These are phyloP conservation scores for Ophiostoma ips DNA, from an alignment of 2,329 filamentous ascomycete genomes.

Conservation along the genomic window DNA sequence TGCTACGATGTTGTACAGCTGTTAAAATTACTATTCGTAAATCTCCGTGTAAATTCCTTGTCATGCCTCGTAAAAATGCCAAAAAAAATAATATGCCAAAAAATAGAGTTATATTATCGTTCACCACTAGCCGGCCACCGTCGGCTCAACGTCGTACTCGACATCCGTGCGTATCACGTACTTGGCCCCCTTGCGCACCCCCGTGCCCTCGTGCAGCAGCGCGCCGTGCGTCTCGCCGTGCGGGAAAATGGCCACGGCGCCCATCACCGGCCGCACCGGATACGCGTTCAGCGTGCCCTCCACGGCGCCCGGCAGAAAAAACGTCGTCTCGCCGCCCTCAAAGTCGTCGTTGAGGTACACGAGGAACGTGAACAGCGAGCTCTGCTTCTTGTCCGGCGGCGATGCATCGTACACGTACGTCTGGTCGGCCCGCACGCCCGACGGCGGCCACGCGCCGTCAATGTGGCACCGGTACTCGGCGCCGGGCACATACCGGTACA, in stretches of 20 bases:
- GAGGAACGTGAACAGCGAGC: conserved; percentile 54
- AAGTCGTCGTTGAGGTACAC: conserved; percentile 61
- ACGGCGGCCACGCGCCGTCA: conserved; percentile 60
- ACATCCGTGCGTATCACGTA: conserved; percentile 62
- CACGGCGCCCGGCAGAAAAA: conserved; percentile 49
- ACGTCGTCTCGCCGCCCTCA: conserved; percentile 56
- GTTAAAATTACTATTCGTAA: no score
- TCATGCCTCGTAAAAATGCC: no score
- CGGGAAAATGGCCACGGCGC: conserved; percentile 53
- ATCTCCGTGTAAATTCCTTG: no score
- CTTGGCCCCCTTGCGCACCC: conserved; percentile 50
- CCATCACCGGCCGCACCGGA: conserved; percentile 54
- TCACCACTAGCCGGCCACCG: neutral
- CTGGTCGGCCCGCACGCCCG: conserved; percentile 42
- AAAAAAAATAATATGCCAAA: no score
- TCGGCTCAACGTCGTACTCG: conserved; percentile 47
- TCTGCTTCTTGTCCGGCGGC: conserved; percentile 43
- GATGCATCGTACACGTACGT: conserved; percentile 55
- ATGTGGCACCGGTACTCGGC: conserved; percentile 61
- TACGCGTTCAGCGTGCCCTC: conserved; percentile 58
- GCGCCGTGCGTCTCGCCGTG: conserved; percentile 54
- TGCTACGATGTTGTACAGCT: no score
- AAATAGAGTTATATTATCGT: no score
- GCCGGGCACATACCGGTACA: conserved; percentile 59
- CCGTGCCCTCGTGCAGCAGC: conserved; percentile 55